Evolutionary conservation across 208 protist genomes (phyloP), one percentile per base, ranked within the genome.

Genomic region (Zelonia costaricensis): DNA sequence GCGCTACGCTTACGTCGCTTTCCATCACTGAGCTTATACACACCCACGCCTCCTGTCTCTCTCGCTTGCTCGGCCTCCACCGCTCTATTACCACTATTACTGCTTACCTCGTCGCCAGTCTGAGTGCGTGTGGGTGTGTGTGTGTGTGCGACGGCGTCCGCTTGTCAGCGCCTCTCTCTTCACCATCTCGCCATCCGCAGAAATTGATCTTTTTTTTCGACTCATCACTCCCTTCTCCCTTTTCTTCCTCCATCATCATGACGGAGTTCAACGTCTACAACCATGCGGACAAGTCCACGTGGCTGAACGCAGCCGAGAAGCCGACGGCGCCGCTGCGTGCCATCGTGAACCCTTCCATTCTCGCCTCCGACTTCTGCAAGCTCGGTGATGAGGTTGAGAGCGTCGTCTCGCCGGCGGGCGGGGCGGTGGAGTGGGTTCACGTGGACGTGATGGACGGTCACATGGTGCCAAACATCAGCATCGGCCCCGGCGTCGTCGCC

Each of bases 381-480:
- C 76, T 98, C 12, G 86, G 76, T 7, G 82, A 87, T 20, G 96
- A 97, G 60, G 92, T 91, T 46, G 58, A 65, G 15, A 64, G 69
- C 49, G 89, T 98, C 3, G 60, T 98, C 3, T 80, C 80, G 4
- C n/a, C 45, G 15, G 73, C 49, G 1, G 84, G 84, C 7, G 84
- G 78, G 3, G 89, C 82, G 18, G 54, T 38, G 22, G 71, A 78
- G 60, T 98, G 95, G 93, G 77, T 99, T n/a, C 98, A 99, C 76
- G 84, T 99, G 22, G 98, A 99, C 55, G 94, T 99, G 9, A 99
- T 99, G 98, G 84, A 95, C 70, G 96, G 98, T 4, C 97, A 99
- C 78, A 99, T 99, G 86, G 97, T 99, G 38, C 95, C 95, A 16
- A 99, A 99, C 82, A 84, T 99, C 25, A 98, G 89, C 48, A 91